Conservation (phyloP, 2,329 filamentous ascomycete species). For the Colletotrichum ledebouriae region DNA sequence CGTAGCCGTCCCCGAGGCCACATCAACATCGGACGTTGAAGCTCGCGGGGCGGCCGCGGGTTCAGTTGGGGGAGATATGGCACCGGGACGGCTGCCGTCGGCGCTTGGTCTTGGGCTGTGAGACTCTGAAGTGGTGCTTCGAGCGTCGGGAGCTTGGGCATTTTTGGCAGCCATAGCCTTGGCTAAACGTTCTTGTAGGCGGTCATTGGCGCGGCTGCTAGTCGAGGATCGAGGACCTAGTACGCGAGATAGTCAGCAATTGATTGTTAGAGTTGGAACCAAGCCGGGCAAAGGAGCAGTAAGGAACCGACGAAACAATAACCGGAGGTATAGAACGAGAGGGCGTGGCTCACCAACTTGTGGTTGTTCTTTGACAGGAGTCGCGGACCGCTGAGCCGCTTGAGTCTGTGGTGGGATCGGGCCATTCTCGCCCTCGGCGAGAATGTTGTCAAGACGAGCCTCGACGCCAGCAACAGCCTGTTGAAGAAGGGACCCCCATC, state of each 20-base stretch:
- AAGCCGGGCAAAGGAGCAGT: too few species aligned
- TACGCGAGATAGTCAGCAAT: constrained; percentile 44
- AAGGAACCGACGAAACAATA: too few species aligned
- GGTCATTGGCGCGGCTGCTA: constrained; percentile 77
- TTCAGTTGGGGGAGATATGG: constrained; percentile 1
- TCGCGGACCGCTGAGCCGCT: neutral
- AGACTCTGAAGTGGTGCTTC: neutral
- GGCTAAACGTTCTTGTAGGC: constrained; percentile 89
- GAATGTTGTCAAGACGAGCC: constrained; percentile 90
- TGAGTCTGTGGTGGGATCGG: constrained; percentile 19
- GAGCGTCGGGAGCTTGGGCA: constrained; percentile 29
- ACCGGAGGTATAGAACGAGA: neutral
- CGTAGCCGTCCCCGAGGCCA: neutral
- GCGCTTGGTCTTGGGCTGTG: constrained; percentile 8
- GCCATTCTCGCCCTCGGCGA: constrained; percentile 77
- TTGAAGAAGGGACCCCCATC: constrained; percentile 86
- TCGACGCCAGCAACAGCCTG: constrained; percentile 95
- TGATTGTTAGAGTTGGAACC: neutral
- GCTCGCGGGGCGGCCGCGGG: neutral
- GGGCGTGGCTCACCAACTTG: constrained; percentile 22
- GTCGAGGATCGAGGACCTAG: constrained; percentile 72
- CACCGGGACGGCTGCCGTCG: constrained; percentile 15
- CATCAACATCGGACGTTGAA: neutral
- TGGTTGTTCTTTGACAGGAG: constrained; percentile 17
- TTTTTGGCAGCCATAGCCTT: constrained; percentile 83